Percentiles rank a stretch among this genome's conserved stretches.
Evolutionary conservation across 495 filamentous ascomycete species (phyloP).

Genomic region (Hypoxylon lienhwacheense): DNA sequence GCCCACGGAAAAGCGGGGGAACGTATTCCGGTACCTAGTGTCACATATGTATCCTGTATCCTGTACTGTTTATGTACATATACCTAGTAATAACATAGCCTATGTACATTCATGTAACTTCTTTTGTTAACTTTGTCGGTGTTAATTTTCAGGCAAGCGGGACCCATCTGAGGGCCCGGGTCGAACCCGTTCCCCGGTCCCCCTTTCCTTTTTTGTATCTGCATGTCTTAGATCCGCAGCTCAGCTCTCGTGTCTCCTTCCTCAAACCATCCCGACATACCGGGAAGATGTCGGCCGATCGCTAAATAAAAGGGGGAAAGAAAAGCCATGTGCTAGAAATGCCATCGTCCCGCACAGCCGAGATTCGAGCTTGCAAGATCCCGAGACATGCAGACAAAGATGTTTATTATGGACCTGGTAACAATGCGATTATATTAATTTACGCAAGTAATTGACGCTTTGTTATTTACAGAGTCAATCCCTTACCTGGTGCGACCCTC

Average conservation of each 20-base stretch:
- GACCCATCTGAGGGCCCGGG: slow-evolving; percentile 17
- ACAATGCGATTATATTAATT: neutral
- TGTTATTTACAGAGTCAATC: neutral
- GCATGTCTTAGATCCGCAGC: slow-evolving; percentile 35
- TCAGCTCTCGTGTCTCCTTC: slow-evolving; percentile 23
- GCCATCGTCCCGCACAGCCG: slow-evolving; percentile 3
- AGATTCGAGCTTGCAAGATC: slow-evolving; percentile 1
- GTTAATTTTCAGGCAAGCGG: slow-evolving; percentile 12
- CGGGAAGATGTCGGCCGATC: no score
- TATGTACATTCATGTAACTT: no score
- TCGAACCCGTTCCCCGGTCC: slow-evolving; percentile 30
- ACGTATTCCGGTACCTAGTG: no score
- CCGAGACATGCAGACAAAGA: slow-evolving; percentile 23
- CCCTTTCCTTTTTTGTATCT: slow-evolving; percentile 7
- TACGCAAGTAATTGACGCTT: neutral
- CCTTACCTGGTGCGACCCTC: no score
- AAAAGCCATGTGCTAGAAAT: slow-evolving; percentile 12
- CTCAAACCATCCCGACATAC: neutral
- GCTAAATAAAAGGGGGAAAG: neutral
- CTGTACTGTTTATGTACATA: no score
- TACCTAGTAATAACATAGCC: neutral
- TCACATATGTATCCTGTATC: no score
- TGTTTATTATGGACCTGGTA: slow-evolving; percentile 1
- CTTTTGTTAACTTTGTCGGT: no score
- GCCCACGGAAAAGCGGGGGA: no score